Evolutionary conservation across 441 rosid species (phyloP), one percentile per base, ranked within the genome.

Genomic region (Euphorbia schlechtendalii): DNA sequence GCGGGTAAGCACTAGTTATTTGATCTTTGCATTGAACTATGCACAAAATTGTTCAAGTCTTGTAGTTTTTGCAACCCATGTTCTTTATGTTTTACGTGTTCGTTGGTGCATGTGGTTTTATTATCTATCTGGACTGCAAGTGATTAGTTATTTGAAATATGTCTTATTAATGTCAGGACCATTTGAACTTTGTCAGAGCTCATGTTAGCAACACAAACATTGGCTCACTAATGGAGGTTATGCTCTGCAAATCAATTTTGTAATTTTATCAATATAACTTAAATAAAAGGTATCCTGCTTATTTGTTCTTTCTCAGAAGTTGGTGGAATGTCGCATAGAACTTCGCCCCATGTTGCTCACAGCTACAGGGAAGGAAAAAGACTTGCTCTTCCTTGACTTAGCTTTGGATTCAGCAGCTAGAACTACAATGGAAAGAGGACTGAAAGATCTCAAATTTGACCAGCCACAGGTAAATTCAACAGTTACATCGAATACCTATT

Each of bases 401-500:
- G 85, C 93, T 32, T 79, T 90, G 77, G 86, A 81, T 61, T 90
- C 92, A 2, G 76, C 84, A 46, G 76, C 83, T 64, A 86, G 77
- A 76, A 86, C 88, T 73, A 78, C 84, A 36, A 75, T 86, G 72
- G 95, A 90, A 79, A 84, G 83, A 76, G 84, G 85, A 78, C 74
- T 83, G 30, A 79, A 63, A 78, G 75, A 82, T 65, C 76, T 86
- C 58, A 81, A 76, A 71, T 78, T 74, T 67, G 68, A 72, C 59
- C 64, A 63, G 56, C 83, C 86, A 36, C 85, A 75, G 20, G 95
- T 87, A 76, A 56, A 21, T 28, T 49, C 66, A 46, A 21, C 34
- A 24, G 22, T 64, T 55, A 34, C 1, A 49, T 57, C 32, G 32
- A 45, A 57, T 48, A 8, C 13, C 46, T 70, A 27, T 63, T 58